Evolutionary conservation across 495 filamentous ascomycete genomes (phyloP).

Genomic region (Thermochaetoides thermophila): DNA sequence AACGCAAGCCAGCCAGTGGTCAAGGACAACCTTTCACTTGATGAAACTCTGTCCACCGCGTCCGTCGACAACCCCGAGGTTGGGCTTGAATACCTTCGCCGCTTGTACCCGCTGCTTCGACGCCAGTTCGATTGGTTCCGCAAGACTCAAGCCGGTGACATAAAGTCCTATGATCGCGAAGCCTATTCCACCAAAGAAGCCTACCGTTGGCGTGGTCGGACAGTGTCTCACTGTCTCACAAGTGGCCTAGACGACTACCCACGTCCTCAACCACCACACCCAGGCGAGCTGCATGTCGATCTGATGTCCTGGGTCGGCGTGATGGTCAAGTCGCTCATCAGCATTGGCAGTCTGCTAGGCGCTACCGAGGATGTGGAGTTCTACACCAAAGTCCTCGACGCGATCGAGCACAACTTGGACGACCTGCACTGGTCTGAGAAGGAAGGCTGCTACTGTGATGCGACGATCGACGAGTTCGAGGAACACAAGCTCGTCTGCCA

Average conservation of each 20-base stretch:
- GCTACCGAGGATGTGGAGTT: constrained; percentile 59
- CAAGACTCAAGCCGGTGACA: constrained; percentile 76
- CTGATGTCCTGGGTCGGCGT: constrained; percentile 93
- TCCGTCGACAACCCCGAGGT: constrained; percentile 52
- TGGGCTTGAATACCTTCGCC: constrained; percentile 58
- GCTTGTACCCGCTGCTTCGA: constrained; percentile 82
- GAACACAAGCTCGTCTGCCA: constrained; percentile 84
- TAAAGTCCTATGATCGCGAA: constrained; percentile 79
- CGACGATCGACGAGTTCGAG: constrained; percentile 89
- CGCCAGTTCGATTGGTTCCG: constrained; percentile 91
- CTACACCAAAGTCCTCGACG: constrained; percentile 56
- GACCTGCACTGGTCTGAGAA: constrained; percentile 83
- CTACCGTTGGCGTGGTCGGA: constrained; percentile 93
- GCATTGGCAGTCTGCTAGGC: constrained; percentile 58
- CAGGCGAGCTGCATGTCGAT: constrained; percentile 91
- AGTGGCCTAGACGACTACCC: constrained; percentile 95
- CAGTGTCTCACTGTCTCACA: constrained; percentile 70
- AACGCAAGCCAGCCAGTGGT: constrained; percentile 23
- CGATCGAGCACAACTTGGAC: constrained; percentile 76
- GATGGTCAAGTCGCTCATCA: constrained; percentile 69
- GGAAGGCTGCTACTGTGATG: constrained; percentile 77
- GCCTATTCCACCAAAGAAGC: constrained; percentile 77
- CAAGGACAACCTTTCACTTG: constrained; percentile 21
- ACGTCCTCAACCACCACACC: constrained; percentile 87
- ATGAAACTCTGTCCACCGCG: constrained; percentile 32